Evolutionary conservation across 2,329 filamentous ascomycete species (phyloP), one percentile per base, ranked within the genome.

Genomic region (Xylaria polymorpha): DNA sequence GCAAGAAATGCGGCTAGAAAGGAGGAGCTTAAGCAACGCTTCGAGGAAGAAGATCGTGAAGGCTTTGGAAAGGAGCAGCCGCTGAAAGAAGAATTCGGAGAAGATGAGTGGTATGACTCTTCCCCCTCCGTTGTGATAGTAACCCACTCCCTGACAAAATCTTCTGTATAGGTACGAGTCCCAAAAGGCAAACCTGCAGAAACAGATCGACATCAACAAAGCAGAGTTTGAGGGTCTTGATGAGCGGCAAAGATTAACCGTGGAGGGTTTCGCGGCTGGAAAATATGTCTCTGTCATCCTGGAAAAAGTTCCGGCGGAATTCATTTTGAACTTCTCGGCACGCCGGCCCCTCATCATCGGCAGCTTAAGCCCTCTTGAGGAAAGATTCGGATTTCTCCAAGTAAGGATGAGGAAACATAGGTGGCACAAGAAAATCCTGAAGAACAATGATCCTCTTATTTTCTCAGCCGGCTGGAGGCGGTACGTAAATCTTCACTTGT

Each of bases 351-450:
- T 99, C 68, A 88, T 99, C 61, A 87, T 98, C 39, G 96, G 96
- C 61, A 97, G 96, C n/a, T 86, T 99, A 46, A 92, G 94, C 12
- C 88, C 96, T 8, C 98, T 95, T 0, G 96, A 99, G 81, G 94
- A 98, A 80, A 90, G 97, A 60, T 98, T 97, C 79, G 97, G 96
- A 9, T 98, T 92, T 78, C 91, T 98, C 9, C 96, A 99, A 81
- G 91, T 98, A 67, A 90, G 97, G 60, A 97, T 99, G 85, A 99
- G 99, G 87, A 89, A 94, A 63, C 96, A 99, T 80, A 88, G 96
- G 73, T 99, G 97, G 97, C 96, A 99, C 84, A 98, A 98, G 88
- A 97, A 96, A 85, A 98, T 98, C 74, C 86, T 99, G 74, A 99
- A 99, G 85, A 98, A 94, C 41, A 97, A 97, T 79, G 96, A 99